Percentiles rank a stretch among this genome's conserved stretches.
Conservation (phyloP, 2,329 filamentous ascomycete species). For the Aspergillus sp. region DNA sequence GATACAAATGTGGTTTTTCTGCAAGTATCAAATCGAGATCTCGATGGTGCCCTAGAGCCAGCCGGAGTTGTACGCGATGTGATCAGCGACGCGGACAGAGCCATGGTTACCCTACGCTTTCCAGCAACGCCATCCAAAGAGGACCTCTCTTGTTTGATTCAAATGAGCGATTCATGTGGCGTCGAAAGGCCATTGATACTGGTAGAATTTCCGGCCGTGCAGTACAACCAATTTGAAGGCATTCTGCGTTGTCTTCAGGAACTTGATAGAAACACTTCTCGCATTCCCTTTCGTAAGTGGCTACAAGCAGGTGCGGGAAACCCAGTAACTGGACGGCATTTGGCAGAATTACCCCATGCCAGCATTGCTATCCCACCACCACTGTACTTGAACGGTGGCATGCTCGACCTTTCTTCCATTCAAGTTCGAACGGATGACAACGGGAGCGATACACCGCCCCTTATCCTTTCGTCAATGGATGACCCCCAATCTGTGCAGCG, state of each 20-base stretch:
- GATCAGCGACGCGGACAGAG: not conserved
- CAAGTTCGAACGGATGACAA: no score
- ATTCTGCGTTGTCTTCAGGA: conserved; percentile 13
- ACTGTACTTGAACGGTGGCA: no score
- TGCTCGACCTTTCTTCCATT: no score
- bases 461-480: no score
- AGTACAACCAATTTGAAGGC: conserved; percentile 13
- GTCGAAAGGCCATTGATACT: conserved; percentile 5
- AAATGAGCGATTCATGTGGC: not conserved
- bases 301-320: no score
- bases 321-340: no score
- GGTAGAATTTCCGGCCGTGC: conserved; percentile 14
- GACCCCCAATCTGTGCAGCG: no score
- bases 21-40: conserved; percentile 2
- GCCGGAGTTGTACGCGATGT: not conserved
- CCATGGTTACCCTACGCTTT: conserved; percentile 2
- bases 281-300: no score
- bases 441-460: no score
- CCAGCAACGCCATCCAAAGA: not conserved
- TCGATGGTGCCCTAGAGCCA: not conserved
- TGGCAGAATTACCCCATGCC: no score
- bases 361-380: no score
- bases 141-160: not conserved
- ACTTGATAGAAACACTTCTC: no score
- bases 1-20: conserved; percentile 7